Base-by-base conservation (phyloP, 139 green algal genomes). In the Astrephomene gubernaculifera region DNA sequence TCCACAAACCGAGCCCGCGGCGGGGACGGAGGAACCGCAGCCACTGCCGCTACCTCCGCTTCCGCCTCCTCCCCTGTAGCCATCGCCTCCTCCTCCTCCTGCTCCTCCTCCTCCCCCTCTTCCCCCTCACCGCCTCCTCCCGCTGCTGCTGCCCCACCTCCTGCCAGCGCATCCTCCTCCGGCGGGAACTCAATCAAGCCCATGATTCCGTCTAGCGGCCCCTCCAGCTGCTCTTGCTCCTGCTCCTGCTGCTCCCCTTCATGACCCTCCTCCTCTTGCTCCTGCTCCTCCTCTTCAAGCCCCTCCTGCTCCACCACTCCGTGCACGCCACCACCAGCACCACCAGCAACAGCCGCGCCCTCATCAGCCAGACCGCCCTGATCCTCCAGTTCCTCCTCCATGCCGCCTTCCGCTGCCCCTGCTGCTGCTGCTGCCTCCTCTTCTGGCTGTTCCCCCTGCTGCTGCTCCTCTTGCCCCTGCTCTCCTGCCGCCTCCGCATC, bases 1-100 rank as follows among this genome's bases (percentile, higher is more conserved):
- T 71, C 79, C 31, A 79, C 79, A 24, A 79, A 49, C 9, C 67
- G 49, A n/a, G 65, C 79, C 31, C 36, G 8, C 65, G 65, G 65
- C n/a, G 65, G 65, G 21, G 45, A 68, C 19, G 65, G 63, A 24
- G 45, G 4, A 21, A 27, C 44, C 44, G 27, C 54, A 31, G n/a
- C 79, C 33, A 43, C 60, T 45, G 78, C 79, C 65, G 19, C 49
- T n/a, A 63, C 49, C 19, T 73, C 44, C 27, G 71, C 54, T 54
- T 67, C 57, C 60, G 73, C 49, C 39, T 73, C n/a, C 49, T 69
- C 36, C 7, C 27, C 44, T 35, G 7, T 38, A 8, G 2, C 10
- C 68, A 36, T 22, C 10, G 43, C 19, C 25, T 12, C 4, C 39
- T 44, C 60, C 39, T 36, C 27, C 27, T 9, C 36, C 36, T 24